Conservation (phyloP, 73 alveolate genomes). For the Uronychia setigera region DNA sequence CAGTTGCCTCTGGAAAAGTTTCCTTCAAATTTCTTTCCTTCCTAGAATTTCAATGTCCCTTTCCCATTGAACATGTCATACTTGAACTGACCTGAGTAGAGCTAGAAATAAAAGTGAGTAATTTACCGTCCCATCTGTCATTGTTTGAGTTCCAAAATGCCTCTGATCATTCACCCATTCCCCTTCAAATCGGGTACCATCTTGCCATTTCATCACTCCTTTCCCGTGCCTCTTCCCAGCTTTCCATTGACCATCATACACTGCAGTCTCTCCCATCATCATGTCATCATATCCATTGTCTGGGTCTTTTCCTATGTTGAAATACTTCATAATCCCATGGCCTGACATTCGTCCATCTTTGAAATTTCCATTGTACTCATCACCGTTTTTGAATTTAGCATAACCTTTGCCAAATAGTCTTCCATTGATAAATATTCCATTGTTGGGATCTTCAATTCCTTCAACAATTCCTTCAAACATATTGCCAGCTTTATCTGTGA, state of each 20-base stretch:
- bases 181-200: constrained; percentile 64
- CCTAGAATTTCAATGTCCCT: constrained; percentile 3
- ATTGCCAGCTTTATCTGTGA: constrained; percentile 58
- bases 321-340: constrained; percentile 39
- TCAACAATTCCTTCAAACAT: constrained; percentile 1
- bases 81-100: constrained; percentile 37
- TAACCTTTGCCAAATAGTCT: constrained; percentile 11
- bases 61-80: constrained; percentile 38
- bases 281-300: constrained; percentile 23
- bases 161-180: constrained; percentile 40
- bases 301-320: constrained; percentile 1
- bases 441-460: background rate
- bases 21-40: constrained; percentile 23
- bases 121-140: constrained; percentile 38
- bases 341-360: constrained; percentile 45
- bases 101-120: background rate
- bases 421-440: constrained; percentile 41
- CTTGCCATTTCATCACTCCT: constrained; percentile 49
- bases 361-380: constrained; percentile 42
- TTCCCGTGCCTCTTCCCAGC: constrained; percentile 55
- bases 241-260: constrained; percentile 45
- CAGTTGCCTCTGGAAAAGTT: constrained; percentile 26
- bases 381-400: constrained; percentile 38
- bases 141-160: constrained; percentile 15
- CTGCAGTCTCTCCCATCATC: constrained; percentile 6